Conservation (phyloP, 495 filamentous ascomycete genomes). For the Penicillium simplicissimum region DNA sequence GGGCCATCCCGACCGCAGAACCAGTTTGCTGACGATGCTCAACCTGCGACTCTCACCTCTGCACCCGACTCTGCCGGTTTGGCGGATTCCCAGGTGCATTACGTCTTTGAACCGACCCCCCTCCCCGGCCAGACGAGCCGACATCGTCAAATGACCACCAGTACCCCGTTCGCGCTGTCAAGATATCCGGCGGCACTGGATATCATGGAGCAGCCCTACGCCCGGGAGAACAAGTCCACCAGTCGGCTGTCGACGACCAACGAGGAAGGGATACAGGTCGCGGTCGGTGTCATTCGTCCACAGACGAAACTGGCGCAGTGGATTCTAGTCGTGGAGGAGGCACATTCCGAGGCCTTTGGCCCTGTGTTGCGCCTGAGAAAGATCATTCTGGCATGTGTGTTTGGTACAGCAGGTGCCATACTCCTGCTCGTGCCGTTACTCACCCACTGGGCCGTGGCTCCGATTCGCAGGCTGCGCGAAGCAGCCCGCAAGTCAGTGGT, state of each 20-base stretch:
- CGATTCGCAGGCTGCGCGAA: conserved; percentile 72
- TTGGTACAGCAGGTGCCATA: conserved; percentile 72
- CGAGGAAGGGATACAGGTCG: conserved; percentile 63
- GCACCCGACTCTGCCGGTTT: conserved; percentile 18
- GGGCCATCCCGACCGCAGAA: conserved; percentile 66
- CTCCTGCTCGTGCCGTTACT: conserved; percentile 70
- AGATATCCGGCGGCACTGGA: conserved; percentile 57
- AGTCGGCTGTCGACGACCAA: conserved; percentile 67
- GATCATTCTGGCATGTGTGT: conserved; percentile 80
- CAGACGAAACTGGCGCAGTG: conserved; percentile 68
- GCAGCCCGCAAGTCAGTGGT: conserved; percentile 77
- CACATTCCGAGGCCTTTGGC: conserved; percentile 68
- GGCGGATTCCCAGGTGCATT: conserved; percentile 34
- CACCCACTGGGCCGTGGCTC: conserved; percentile 76
- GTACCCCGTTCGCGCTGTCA: conserved; percentile 55
- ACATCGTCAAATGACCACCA: conserved; percentile 48
- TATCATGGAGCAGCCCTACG: conserved; percentile 51
- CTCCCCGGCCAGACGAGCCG: conserved; percentile 39
- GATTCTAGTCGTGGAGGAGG: conserved; percentile 79
- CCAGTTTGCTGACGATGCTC: conserved; percentile 49
- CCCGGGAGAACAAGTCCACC: conserved; percentile 57
- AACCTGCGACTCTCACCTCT: conserved; percentile 26
- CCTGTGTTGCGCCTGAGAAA: conserved; percentile 71
- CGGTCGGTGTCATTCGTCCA: conserved; percentile 70
- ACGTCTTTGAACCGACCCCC: conserved; percentile 42